phyloP scores from a whole-genome alignment of 2,329 filamentous ascomycete species.

The Fusarium palustre region DNA sequence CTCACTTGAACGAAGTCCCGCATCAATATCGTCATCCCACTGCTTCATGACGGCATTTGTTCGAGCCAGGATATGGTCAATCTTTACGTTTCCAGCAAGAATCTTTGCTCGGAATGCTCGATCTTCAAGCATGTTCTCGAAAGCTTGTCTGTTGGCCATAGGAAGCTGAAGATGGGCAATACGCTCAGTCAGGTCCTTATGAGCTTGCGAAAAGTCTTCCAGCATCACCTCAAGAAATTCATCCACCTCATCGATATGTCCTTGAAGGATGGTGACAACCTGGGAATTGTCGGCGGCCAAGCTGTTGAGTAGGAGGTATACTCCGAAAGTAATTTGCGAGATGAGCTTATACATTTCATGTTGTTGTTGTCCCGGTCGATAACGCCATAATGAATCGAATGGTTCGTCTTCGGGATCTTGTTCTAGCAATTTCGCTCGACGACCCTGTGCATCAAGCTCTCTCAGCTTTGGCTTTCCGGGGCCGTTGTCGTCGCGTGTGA shows the following conservation, averaged over 20 bases:
- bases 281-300: constrained; percentile 90
- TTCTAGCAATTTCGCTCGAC: constrained; percentile 76
- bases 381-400: constrained; percentile 80
- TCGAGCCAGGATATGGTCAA: constrained; percentile 87
- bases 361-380: constrained; percentile 78
- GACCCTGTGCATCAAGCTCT: constrained; percentile 67
- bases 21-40: constrained; percentile 80
- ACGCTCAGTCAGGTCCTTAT: constrained; percentile 81
- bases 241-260: constrained; percentile 94
- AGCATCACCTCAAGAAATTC: constrained; percentile 87
- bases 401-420: constrained; percentile 75
- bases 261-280: constrained; percentile 88
- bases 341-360: constrained; percentile 92
- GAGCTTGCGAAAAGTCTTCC: constrained; percentile 84
- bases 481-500: constrained; percentile 61
- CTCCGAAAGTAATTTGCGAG: constrained; percentile 92
- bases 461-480: constrained; percentile 63
- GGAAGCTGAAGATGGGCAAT: constrained; percentile 85
- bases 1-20: constrained; percentile 80
- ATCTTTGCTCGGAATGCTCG: constrained; percentile 84
- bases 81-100: constrained; percentile 87
- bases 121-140: constrained; percentile 89
- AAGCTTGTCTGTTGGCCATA: constrained; percentile 82
- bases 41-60: constrained; percentile 82
- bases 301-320: constrained; percentile 85